A percentile compares a stretch with the other conserved stretches of the same genome.
phyloP scores from a whole-genome alignment of 164 flowering plant genomes.

The Dillenia suffruticosa region DNA sequence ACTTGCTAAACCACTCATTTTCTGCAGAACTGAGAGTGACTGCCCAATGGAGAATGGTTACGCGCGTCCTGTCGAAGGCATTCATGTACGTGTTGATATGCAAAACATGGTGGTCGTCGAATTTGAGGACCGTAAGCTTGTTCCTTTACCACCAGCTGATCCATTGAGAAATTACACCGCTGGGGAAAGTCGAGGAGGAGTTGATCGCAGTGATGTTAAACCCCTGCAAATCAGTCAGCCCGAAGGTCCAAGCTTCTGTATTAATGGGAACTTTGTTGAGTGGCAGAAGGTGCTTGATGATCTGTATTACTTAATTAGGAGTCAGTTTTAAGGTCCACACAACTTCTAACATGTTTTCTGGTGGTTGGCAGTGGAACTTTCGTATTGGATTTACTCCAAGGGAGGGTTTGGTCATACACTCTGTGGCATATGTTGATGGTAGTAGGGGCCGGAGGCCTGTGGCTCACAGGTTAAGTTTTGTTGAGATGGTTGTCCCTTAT shows the following conservation, averaged over 20 bases:
- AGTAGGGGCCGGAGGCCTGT: conserved; percentile 84
- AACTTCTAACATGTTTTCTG: conserved; percentile 1
- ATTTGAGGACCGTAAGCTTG: conserved; percentile 88
- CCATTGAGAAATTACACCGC: conserved; percentile 85
- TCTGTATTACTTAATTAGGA: neutral
- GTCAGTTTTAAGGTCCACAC: neutral
- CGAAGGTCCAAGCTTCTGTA: conserved; percentile 96
- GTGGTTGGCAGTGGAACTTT: conserved; percentile 73
- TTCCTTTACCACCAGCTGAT: conserved; percentile 91
- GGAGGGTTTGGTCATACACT: conserved; percentile 82
- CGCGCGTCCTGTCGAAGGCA: conserved; percentile 95
- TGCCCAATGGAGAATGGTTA: conserved; percentile 97
- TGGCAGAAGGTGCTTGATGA: conserved; percentile 76
- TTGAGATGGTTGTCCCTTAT: conserved; percentile 95
- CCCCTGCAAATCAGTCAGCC: conserved; percentile 84
- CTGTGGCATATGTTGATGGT: conserved; percentile 91
- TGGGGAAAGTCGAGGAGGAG: conserved; percentile 88
- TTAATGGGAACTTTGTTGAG: conserved; percentile 68
- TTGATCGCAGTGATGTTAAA: conserved; percentile 87
- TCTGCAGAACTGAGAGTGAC: conserved; percentile 95
- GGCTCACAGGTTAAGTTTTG: conserved; percentile 88
- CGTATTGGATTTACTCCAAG: conserved; percentile 87
- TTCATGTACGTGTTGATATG: conserved; percentile 78
- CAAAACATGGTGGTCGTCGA: conserved; percentile 85
- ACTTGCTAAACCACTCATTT: conserved; percentile 89